Conservation (phyloP, 192 early-diverging fungal genomes). For the Coemansia sp. region DNA sequence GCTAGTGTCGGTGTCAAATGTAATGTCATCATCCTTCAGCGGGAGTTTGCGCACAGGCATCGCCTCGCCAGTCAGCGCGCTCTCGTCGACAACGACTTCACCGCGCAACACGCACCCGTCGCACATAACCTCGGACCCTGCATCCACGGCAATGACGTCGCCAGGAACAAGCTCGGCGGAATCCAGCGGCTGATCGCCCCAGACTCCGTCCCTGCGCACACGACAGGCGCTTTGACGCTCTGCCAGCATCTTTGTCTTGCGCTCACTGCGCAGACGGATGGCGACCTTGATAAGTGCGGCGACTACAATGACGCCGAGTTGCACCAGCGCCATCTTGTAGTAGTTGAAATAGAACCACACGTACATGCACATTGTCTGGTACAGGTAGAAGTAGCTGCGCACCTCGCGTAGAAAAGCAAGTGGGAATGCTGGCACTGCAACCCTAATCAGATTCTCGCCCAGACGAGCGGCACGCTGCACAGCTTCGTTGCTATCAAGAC, state of each 20-base stretch:
- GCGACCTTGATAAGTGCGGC: constrained; percentile 63
- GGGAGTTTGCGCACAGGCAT: constrained; percentile 77
- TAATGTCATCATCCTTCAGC: constrained; percentile 55
- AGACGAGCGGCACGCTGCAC: constrained; percentile 54
- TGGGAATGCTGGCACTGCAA: constrained; percentile 55
- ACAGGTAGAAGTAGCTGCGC: constrained; percentile 59
- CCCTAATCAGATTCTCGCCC: constrained; percentile 68
- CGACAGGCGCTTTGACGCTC: constrained; percentile 53
- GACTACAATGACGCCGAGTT: constrained; percentile 58
- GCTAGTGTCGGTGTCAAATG: constrained; percentile 31
- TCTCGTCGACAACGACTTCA: constrained; percentile 73
- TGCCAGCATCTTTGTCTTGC: constrained; percentile 61
- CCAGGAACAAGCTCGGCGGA: constrained; percentile 68
- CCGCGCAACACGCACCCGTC: constrained; percentile 71
- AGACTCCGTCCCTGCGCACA: constrained; percentile 62
- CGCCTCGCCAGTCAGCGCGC: constrained; percentile 76
- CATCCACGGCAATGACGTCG: constrained; percentile 58
- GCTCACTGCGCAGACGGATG: constrained; percentile 57
- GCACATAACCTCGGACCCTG: constrained; percentile 59
- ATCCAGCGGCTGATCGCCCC: constrained; percentile 47
- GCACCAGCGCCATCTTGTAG: constrained; percentile 63
- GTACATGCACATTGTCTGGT: constrained; percentile 69
- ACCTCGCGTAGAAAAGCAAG: constrained; percentile 62
- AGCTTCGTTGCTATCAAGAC: constrained; percentile 59
- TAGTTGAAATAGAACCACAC: constrained; percentile 71